These are phyloP conservation scores for Letharia lupina DNA, from an alignment of 495 filamentous ascomycete species.

Conservation along the genomic window DNA sequence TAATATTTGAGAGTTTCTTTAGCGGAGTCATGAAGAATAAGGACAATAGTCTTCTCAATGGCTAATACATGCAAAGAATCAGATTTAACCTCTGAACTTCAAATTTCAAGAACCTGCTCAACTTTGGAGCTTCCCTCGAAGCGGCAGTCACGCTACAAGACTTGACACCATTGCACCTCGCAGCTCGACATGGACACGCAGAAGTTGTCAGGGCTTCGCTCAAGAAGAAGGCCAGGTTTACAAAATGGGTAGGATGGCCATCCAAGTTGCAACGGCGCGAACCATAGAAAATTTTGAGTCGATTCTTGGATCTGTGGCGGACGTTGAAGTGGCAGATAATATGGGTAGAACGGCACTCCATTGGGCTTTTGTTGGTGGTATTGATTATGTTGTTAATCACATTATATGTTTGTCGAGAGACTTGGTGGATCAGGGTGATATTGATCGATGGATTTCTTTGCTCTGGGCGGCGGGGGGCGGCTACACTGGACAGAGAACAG, in stretches of 20 bases:
- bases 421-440: background rate
- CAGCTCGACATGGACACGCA: conserved; percentile 12
- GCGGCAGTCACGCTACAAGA: background rate
- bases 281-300: background rate
- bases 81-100: too few relatives aligned
- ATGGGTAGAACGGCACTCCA: background rate
- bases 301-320: background rate
- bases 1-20: too few relatives aligned
- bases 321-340: background rate
- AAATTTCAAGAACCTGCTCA: background rate
- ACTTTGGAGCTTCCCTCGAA: background rate
- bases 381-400: background rate
- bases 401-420: background rate
- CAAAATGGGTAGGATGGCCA: background rate
- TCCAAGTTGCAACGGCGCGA: background rate
- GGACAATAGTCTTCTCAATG: too few relatives aligned
- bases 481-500: background rate
- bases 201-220: conserved; percentile 1
- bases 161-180: conserved; percentile 9
- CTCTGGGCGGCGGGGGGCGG: background rate
- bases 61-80: too few relatives aligned
- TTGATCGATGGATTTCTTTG: background rate
- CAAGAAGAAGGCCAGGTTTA: background rate
- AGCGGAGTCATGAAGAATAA: too few relatives aligned
- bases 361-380: background rate